Percentiles rank a stretch among this genome's conserved stretches.
phyloP scores from a whole-genome alignment of 2,329 filamentous ascomycete genomes.

The Diaporthe caulivora region DNA sequence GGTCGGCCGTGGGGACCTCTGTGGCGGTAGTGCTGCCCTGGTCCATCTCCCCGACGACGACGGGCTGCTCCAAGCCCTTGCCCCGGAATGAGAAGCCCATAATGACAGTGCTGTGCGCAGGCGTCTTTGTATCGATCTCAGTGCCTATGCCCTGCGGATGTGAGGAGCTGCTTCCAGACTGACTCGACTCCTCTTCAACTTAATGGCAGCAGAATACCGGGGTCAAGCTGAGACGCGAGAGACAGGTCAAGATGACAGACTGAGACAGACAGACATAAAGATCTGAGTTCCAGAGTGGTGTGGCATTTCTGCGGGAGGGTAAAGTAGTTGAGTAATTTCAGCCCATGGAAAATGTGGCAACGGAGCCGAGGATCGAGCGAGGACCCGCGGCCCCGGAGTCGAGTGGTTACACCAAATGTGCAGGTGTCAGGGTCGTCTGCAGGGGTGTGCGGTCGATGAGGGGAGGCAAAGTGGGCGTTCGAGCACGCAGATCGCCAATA shows the following conservation, averaged over 20 bases:
- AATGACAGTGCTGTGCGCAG: background rate
- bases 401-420: slow-evolving; percentile 17
- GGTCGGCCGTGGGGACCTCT: background rate
- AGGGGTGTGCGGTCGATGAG: background rate
- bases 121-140: background rate
- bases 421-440: background rate
- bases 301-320: background rate
- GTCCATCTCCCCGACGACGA: background rate
- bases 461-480: background rate
- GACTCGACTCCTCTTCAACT: background rate
- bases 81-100: slow-evolving; percentile 31
- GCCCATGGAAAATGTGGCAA: background rate
- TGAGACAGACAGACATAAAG: background rate
- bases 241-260: no score
- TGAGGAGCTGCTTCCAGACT: background rate
- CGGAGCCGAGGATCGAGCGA: background rate
- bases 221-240: background rate
- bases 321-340: background rate
- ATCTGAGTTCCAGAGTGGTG: background rate
- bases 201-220: background rate
- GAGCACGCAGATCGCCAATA: no score
- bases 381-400: background rate
- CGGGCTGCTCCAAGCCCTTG: slow-evolving; percentile 14
- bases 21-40: background rate
- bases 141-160: no score